Conservation (phyloP, 371 early-diverging fungal species). For the Lichtheimia ornata region DNA sequence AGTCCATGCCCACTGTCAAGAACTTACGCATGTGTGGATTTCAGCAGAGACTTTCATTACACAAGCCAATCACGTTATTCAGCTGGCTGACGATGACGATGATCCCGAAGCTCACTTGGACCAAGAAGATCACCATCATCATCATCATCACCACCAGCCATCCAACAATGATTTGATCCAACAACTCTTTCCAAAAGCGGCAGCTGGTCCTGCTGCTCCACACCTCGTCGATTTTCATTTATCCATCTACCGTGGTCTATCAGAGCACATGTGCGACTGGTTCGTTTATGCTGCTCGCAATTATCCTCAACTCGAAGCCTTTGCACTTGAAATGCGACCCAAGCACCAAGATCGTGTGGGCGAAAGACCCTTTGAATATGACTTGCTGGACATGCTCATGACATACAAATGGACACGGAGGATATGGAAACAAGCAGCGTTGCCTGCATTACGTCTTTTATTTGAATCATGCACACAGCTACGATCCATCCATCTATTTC, state of each 20-base stretch:
- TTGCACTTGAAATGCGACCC: slow-evolving; percentile 7
- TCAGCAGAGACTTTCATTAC: slow-evolving; percentile 6
- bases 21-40: slow-evolving; percentile 3
- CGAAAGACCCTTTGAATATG: slow-evolving; percentile 5
- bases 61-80: neutral
- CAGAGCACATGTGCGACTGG: slow-evolving; percentile 14
- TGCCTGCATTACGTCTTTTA: slow-evolving; percentile 1
- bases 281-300: slow-evolving; percentile 15
- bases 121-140: neutral
- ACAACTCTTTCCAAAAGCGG: neutral
- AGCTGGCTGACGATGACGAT: neutral
- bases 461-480: neutral
- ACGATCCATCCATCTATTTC: neutral
- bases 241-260: slow-evolving; percentile 9
- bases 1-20: slow-evolving; percentile 3
- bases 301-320: slow-evolving; percentile 2
- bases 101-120: neutral
- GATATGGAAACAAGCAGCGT: slow-evolving; percentile 2
- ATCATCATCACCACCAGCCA: too few species aligned
- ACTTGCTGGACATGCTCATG: slow-evolving; percentile 11
- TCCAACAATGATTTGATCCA: neutral
- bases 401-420: neutral
- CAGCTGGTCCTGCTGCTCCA: neutral
- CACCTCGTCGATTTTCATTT: slow-evolving; percentile 4
- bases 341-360: slow-evolving; percentile 6